Conservation (phyloP, 2,329 filamentous ascomycete species). For the Magnaporthiopsis rhizophila region DNA sequence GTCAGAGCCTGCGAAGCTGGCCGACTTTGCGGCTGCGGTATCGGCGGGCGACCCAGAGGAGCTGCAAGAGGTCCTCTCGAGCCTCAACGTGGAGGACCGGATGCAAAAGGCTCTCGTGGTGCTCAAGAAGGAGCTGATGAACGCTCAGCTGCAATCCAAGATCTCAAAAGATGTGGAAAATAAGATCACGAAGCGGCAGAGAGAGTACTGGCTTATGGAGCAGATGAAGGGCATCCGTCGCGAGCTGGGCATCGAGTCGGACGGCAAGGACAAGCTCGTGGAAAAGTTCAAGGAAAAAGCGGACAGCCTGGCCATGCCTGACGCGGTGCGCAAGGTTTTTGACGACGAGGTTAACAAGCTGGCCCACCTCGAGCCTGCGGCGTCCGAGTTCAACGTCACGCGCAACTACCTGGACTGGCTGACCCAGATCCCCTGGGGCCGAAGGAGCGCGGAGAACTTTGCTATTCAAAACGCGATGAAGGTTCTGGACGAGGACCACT, state of each 20-base stretch:
- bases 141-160: conserved; percentile 92
- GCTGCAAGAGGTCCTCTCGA: conserved; percentile 83
- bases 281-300: conserved; percentile 98
- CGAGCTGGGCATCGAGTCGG: conserved; percentile 91
- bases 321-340: conserved; percentile 93
- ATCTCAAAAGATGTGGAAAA: conserved; percentile 96
- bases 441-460: conserved; percentile 93
- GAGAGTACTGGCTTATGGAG: conserved; percentile 98
- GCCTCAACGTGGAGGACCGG: conserved; percentile 84
- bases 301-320: conserved; percentile 89
- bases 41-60: conserved; percentile 90
- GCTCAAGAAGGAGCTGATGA: conserved; percentile 97
- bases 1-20: conserved; percentile 87
- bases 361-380: conserved; percentile 86
- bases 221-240: conserved; percentile 98
- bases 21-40: conserved; percentile 94
- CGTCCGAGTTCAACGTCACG: conserved; percentile 97
- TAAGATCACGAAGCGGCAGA: conserved; percentile 94
- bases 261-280: conserved; percentile 96
- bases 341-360: conserved; percentile 98
- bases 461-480: conserved; percentile 83
- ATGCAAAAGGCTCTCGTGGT: conserved; percentile 87
- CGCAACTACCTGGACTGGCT: conserved; percentile 98
- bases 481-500: conserved; percentile 92
- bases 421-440: conserved; percentile 96